Conservation (phyloP, 2,329 filamentous ascomycete genomes). For the Hansfordia pulvinata region DNA sequence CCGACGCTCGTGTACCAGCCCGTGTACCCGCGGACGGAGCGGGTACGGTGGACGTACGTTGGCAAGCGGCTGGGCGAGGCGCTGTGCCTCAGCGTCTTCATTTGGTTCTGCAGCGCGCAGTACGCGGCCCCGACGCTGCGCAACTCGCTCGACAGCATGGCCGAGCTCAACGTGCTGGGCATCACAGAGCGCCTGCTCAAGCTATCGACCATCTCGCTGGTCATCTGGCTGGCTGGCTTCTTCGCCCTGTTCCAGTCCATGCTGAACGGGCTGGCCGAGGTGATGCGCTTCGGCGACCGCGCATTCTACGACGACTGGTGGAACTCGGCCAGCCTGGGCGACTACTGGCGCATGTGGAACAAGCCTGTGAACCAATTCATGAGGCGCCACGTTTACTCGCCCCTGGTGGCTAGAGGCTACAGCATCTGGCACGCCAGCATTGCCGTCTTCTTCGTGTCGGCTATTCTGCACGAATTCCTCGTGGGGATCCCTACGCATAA, state of each 20-base stretch:
- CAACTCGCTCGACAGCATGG: conserved; percentile 83
- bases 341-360: conserved; percentile 96
- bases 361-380: conserved; percentile 96
- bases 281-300: conserved; percentile 81
- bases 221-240: conserved; percentile 96
- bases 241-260: conserved; percentile 92
- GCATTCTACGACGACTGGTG: conserved; percentile 98
- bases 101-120: conserved; percentile 90
- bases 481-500: conserved; percentile 94
- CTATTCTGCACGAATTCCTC: conserved; percentile 78
- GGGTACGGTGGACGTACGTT: conserved; percentile 80
- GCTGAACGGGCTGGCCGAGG: conserved; percentile 80
- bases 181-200: conserved; percentile 89
- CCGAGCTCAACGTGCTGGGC: conserved; percentile 62
- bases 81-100: conserved; percentile 67
- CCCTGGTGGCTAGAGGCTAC: conserved; percentile 75
- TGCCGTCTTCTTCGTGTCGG: conserved; percentile 79
- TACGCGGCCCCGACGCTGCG: conserved; percentile 83
- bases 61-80: conserved; percentile 70
- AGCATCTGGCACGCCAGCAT: conserved; percentile 56
- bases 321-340: conserved; percentile 77
- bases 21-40: conserved; percentile 74
- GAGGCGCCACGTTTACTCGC: conserved; percentile 84
- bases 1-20: conserved; percentile 95
- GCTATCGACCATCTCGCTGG: conserved; percentile 83